Evolutionary conservation across 2,329 filamentous ascomycete species (phyloP).

Genomic region (Colletotrichum sojae): DNA sequence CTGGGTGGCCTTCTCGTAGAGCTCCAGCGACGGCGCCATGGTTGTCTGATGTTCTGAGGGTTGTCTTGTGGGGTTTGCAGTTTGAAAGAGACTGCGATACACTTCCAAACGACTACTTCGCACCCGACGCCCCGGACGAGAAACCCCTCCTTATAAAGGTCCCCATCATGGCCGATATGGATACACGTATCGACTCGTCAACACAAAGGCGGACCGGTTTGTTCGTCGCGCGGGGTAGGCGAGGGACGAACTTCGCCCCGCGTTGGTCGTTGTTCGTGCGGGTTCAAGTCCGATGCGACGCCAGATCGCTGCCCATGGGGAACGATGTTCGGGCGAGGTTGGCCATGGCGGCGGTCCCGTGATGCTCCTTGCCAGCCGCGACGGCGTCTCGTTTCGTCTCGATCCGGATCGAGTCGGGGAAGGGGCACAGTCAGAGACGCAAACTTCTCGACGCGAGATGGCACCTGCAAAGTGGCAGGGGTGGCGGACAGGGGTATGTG

Average conservation of each 20-base stretch:
- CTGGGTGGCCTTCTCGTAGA: constrained; percentile 33
- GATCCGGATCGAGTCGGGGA: not conserved
- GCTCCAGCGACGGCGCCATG: constrained; percentile 35
- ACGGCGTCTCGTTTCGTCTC: not conserved
- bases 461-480: not conserved
- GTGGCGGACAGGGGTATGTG: not conserved
- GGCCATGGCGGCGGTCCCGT: not conserved
- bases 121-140: not conserved
- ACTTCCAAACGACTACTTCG: not conserved
- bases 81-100: not conserved
- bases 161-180: not conserved
- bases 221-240: not conserved
- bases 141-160: constrained; percentile 7
- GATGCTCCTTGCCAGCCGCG: not conserved
- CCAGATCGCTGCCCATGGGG: constrained; percentile 18
- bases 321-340: not conserved
- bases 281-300: constrained; percentile 20
- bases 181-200: not conserved
- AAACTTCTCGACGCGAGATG: constrained; percentile 6
- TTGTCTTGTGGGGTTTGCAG: not conserved
- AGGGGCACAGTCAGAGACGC: not conserved
- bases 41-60: not conserved
- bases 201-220: no score
- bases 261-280: not conserved
- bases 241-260: not conserved